phyloP scores from a whole-genome alignment of 768 basidiomycete species.

The Paxillus involutus region DNA sequence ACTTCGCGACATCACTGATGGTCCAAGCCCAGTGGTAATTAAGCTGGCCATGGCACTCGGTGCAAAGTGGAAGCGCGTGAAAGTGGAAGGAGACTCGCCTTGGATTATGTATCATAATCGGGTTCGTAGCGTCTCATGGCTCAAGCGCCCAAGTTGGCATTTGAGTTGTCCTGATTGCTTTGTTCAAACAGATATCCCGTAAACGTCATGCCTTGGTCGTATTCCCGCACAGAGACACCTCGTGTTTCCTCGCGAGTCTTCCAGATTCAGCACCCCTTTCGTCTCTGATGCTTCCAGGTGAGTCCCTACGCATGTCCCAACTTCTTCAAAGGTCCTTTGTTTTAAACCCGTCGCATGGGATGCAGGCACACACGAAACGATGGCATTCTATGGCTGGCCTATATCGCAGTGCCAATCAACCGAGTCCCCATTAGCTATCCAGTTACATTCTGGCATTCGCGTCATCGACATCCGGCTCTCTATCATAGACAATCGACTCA shows the following conservation, averaged over 20 bases:
- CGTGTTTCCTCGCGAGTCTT: slow-evolving; percentile 58
- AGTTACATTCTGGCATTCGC: slow-evolving; percentile 78
- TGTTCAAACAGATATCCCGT: slow-evolving; percentile 40
- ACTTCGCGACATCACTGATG: background rate
- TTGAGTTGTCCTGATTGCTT: slow-evolving; percentile 3
- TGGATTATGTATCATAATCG: slow-evolving; percentile 59
- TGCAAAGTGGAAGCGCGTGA: slow-evolving; percentile 47
- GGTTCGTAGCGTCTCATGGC: slow-evolving; percentile 35
- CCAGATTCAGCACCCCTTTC: slow-evolving; percentile 70
- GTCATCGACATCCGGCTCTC: slow-evolving; percentile 81
- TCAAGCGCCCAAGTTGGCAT: background rate
- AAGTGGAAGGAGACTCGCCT: slow-evolving; percentile 43
- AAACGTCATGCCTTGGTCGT: slow-evolving; percentile 51
- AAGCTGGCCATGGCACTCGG: slow-evolving; percentile 22
- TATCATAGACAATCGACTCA: slow-evolving; percentile 58
- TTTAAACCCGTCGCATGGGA: background rate
- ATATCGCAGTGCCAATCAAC: slow-evolving; percentile 83
- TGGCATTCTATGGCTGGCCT: slow-evolving; percentile 86
- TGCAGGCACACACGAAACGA: slow-evolving; percentile 26
- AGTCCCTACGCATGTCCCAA: slow-evolving; percentile 37
- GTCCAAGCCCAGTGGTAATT: slow-evolving; percentile 15
- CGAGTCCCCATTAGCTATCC: slow-evolving; percentile 57
- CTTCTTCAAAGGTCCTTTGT: background rate
- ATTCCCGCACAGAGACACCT: slow-evolving; percentile 56
- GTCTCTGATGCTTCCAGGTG: slow-evolving; percentile 77